A percentile compares a stretch with the other conserved stretches of the same genome.
Evolutionary conservation across 164 flowering plant genomes (phyloP).

Genomic region (Piper longum): DNA sequence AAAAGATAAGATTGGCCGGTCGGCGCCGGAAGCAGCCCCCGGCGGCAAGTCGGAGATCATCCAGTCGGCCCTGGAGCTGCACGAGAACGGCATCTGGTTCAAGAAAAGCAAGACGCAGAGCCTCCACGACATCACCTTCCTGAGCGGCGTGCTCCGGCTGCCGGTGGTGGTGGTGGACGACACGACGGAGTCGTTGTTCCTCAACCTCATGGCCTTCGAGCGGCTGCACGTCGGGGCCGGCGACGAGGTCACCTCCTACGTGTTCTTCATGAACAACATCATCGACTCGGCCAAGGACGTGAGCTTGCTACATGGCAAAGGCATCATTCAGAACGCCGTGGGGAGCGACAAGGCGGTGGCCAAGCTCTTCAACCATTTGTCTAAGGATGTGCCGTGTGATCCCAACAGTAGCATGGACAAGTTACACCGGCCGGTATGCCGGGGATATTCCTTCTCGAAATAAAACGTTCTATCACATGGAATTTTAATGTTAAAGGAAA

Average conservation of each 20-base stretch:
- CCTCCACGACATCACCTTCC: conserved; percentile 34
- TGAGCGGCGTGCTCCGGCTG: conserved; percentile 28
- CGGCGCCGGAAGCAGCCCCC: background rate
- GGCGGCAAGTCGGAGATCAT: conserved; percentile 9
- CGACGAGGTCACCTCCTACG: conserved; percentile 34
- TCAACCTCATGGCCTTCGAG: conserved; percentile 51
- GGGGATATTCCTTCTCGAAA: too few species aligned
- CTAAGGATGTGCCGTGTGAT: conserved; percentile 32
- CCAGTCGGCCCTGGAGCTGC: conserved; percentile 24
- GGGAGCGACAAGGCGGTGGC: conserved; percentile 55
- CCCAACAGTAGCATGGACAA: conserved; percentile 16
- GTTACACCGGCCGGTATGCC: conserved; percentile 19
- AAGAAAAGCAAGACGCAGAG: conserved; percentile 21
- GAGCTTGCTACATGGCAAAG: conserved; percentile 20
- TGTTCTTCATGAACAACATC: conserved; percentile 48
- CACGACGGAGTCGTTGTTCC: conserved; percentile 25
- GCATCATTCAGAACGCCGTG: conserved; percentile 33
- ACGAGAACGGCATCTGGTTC: conserved; percentile 43
- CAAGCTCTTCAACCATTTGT: conserved; percentile 33
- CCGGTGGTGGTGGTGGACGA: conserved; percentile 35
- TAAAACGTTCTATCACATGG: too few species aligned
- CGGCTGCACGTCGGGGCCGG: conserved; percentile 38
- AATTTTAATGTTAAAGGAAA: too few species aligned
- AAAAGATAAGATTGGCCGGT: conserved; percentile 14
- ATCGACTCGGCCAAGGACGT: conserved; percentile 39